Percentiles rank a stretch among this genome's conserved stretches.
These are phyloP conservation scores for Cicer pinnatifidum DNA, from an alignment of 306 rosid species.

Conservation along the genomic window DNA sequence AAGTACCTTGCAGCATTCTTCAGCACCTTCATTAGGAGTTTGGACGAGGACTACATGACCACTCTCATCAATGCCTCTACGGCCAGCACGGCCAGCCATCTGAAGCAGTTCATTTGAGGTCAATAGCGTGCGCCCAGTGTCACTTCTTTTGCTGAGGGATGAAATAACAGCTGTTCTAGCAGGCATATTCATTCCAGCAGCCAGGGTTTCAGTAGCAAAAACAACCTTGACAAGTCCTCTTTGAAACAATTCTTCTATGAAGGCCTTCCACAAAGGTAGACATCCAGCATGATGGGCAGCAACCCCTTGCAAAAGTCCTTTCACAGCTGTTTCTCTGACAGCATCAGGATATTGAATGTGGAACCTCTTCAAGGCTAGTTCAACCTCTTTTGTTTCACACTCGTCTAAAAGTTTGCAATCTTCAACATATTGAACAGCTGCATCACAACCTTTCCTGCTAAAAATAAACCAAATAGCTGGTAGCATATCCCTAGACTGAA, in stretches of 20 bases:
- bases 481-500: slow-evolving; percentile 80
- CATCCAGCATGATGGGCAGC: slow-evolving; percentile 99
- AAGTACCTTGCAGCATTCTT: slow-evolving; percentile 89
- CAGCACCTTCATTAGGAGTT: slow-evolving; percentile 88
- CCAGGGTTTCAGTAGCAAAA: slow-evolving; percentile 96
- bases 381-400: slow-evolving; percentile 82
- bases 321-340: slow-evolving; percentile 82
- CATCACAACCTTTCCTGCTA: slow-evolving; percentile 99
- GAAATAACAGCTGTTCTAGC: slow-evolving; percentile 93
- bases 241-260: slow-evolving; percentile 92
- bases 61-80: slow-evolving; percentile 83
- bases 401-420: slow-evolving; percentile 81
- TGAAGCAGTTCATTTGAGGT: slow-evolving; percentile 91
- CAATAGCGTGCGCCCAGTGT: slow-evolving; percentile 68
- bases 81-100: slow-evolving; percentile 99
- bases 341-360: slow-evolving; percentile 91
- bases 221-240: slow-evolving; percentile 95
- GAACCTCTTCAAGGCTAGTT: slow-evolving; percentile 85
- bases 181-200: slow-evolving; percentile 98
- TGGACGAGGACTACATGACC: slow-evolving; percentile 94
- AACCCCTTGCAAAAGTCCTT: slow-evolving; percentile 84
- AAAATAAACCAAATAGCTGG: slow-evolving; percentile 99
- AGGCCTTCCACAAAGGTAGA: slow-evolving; percentile 92
- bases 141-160: slow-evolving; percentile 85
- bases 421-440: slow-evolving; percentile 84